Percentiles rank a stretch among this genome's conserved stretches.
phyloP scores from a whole-genome alignment of 192 early-diverging fungal species.

The Linnemannia schmuckeri region DNA sequence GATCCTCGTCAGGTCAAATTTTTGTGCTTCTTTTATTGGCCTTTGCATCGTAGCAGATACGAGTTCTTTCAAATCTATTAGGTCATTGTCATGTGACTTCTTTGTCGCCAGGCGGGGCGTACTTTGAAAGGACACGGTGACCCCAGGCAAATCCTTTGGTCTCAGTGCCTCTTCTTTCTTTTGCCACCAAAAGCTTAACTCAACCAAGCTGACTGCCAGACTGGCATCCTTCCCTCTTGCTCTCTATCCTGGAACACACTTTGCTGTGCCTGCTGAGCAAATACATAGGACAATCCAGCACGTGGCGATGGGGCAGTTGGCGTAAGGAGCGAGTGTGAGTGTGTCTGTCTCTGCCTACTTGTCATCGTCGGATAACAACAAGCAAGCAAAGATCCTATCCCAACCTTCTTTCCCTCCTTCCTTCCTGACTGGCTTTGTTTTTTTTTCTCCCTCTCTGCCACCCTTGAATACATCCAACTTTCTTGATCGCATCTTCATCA shows the following conservation, averaged over 20 bases:
- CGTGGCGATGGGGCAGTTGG: neutral
- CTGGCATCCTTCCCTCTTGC: too few species aligned
- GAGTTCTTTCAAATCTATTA: neutral
- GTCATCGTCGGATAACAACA: neutral
- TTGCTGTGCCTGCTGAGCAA: too few species aligned
- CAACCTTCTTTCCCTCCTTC: neutral
- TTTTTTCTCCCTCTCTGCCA: neutral
- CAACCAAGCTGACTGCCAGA: too few species aligned
- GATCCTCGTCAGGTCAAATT: neutral
- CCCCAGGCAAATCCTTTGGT: too few species aligned
- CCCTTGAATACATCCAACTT: neutral
- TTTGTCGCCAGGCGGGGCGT: neutral
- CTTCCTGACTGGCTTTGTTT: neutral
- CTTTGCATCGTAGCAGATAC: neutral
- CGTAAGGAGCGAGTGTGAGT: neutral
- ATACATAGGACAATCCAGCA: neutral
- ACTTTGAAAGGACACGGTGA: too few species aligned
- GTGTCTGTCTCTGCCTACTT: neutral
- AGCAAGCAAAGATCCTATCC: neutral
- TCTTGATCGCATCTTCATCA: neutral
- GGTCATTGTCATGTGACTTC: neutral
- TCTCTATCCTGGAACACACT: too few species aligned
- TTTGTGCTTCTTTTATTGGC: conserved; percentile 3
- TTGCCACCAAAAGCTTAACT: too few species aligned
- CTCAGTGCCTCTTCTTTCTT: too few species aligned